Percentiles rank a stretch among this genome's conserved stretches.
Evolutionary conservation across 2,329 filamentous ascomycete species (phyloP).

Genomic region (Aspergillus oerlinghausenensis): DNA sequence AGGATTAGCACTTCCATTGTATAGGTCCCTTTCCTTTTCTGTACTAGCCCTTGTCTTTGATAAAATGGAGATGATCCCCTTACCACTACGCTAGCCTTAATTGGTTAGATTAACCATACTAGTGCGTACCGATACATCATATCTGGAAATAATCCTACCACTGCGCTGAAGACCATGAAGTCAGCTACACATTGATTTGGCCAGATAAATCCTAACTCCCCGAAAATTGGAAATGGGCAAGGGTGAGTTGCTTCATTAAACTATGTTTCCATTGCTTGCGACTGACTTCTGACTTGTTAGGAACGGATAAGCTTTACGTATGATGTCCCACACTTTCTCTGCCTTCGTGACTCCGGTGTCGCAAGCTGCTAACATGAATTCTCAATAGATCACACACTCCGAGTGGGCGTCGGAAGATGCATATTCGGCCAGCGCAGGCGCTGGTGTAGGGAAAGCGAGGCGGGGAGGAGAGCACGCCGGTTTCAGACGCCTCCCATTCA

Average conservation of each 20-base stretch:
- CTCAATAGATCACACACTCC: conserved; percentile 77
- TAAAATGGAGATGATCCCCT: background rate
- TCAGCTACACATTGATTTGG: background rate
- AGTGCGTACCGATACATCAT: background rate
- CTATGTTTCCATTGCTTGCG: background rate
- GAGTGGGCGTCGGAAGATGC: conserved; percentile 93
- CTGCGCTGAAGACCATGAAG: background rate
- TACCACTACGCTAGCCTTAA: background rate
- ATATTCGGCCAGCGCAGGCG: conserved; percentile 74
- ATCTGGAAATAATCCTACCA: background rate
- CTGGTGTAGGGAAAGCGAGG: conserved; percentile 55
- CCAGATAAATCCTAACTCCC: background rate
- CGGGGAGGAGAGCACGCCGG: conserved; percentile 52
- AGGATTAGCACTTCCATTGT: too few species aligned
- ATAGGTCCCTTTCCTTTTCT: background rate
- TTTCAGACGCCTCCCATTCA: conserved; percentile 91
- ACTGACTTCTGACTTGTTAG: conserved; percentile 20
- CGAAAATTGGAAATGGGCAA: conserved; percentile 23
- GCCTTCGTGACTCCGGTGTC: conserved; percentile 7
- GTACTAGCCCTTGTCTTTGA: too few species aligned
- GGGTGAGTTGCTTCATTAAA: conserved; percentile 14
- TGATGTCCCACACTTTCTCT: conserved; percentile 10
- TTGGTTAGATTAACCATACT: background rate
- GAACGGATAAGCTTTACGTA: conserved; percentile 50
- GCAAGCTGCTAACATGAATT: conserved; percentile 10